A percentile compares a stretch with the other conserved stretches of the same genome.
Conservation (phyloP, 75 land plant genomes). For the Gnetum montanum region DNA sequence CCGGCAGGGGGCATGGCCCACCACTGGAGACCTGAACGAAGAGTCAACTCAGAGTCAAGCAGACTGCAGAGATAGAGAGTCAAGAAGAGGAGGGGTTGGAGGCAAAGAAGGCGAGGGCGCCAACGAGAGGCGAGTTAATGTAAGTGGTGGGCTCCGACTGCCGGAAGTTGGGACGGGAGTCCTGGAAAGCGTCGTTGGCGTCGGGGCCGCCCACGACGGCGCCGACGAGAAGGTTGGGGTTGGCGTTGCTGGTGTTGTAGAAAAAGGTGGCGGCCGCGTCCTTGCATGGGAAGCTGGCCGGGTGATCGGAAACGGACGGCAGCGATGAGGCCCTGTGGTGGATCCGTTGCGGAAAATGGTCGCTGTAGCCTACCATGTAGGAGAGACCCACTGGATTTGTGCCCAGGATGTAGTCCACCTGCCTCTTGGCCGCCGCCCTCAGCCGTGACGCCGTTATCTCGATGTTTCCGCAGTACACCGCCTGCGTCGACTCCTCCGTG, state of each 20-base stretch:
- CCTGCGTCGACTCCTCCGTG: conserved; percentile 25
- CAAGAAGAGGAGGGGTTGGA: conserved; percentile 7
- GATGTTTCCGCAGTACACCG: conserved; percentile 46
- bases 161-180: conserved; percentile 51
- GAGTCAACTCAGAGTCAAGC: too few relatives aligned
- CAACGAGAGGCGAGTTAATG: conserved; percentile 85
- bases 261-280: conserved; percentile 39
- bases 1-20: too few relatives aligned
- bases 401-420: conserved; percentile 92
- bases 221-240: conserved; percentile 74
- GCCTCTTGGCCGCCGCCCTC: conserved; percentile 45
- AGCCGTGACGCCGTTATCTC: conserved; percentile 40
- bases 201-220: conserved; percentile 93
- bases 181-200: conserved; percentile 42
- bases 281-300: conserved; percentile 46
- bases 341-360: conserved; percentile 55
- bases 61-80: too few relatives aligned
- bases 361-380: conserved; percentile 97
- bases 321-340: conserved; percentile 92
- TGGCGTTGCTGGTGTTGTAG: conserved; percentile 29
- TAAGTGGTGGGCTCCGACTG: conserved; percentile 84
- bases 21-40: too few relatives aligned
- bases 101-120: conserved; percentile 66
- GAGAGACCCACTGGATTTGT: conserved; percentile 75
- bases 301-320: conserved; percentile 46